A percentile compares a stretch with the other conserved stretches of the same genome.
Conservation (phyloP, 2,329 filamentous ascomycete genomes). For the Xylariaceae sp. region DNA sequence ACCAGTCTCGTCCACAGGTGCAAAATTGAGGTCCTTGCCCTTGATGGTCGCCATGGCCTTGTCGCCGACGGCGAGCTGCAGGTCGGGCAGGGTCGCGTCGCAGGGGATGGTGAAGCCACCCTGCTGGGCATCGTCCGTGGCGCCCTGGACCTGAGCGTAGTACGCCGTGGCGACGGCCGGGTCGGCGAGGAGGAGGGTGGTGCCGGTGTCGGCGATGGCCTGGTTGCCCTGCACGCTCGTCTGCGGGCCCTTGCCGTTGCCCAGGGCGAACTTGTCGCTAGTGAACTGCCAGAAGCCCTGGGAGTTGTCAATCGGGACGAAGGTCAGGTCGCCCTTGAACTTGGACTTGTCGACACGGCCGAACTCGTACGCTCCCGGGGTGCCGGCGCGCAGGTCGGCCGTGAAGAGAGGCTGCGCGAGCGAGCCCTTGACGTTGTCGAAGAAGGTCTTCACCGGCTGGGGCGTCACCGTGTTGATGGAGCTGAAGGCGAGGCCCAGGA, state of each 20-base stretch:
- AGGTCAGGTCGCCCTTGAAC: slow-evolving; percentile 32
- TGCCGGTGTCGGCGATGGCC: slow-evolving; percentile 54
- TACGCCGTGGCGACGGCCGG: slow-evolving; percentile 44
- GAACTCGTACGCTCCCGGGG: slow-evolving; percentile 36
- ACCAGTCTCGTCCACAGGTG: slow-evolving; percentile 36
- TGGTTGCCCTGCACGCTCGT: slow-evolving; percentile 35
- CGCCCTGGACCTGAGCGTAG: slow-evolving; percentile 42
- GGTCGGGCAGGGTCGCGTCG: slow-evolving; percentile 40
- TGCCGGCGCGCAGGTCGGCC: slow-evolving; percentile 29
- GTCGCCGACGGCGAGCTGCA: slow-evolving; percentile 52
- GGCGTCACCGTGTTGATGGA: slow-evolving; percentile 30
- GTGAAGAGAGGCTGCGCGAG: slow-evolving; percentile 32
- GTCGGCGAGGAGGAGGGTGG: slow-evolving; percentile 58
- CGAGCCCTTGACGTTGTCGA: slow-evolving; percentile 29
- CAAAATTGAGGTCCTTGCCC: slow-evolving; percentile 50
- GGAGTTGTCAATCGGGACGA: slow-evolving; percentile 29
- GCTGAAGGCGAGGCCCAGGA: slow-evolving; percentile 32
- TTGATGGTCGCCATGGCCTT: slow-evolving; percentile 49
- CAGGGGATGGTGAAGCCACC: slow-evolving; percentile 46
- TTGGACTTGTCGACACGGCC: slow-evolving; percentile 31
- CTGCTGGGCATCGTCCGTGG: slow-evolving; percentile 33
- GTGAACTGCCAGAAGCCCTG: slow-evolving; percentile 36
- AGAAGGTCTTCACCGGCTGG: slow-evolving; percentile 30
- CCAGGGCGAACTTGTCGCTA: slow-evolving; percentile 29
- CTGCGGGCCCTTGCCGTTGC: slow-evolving; percentile 28